These are phyloP conservation scores for Eleusine indica DNA, from an alignment of 176 grass and related monocot species.

Conservation along the genomic window DNA sequence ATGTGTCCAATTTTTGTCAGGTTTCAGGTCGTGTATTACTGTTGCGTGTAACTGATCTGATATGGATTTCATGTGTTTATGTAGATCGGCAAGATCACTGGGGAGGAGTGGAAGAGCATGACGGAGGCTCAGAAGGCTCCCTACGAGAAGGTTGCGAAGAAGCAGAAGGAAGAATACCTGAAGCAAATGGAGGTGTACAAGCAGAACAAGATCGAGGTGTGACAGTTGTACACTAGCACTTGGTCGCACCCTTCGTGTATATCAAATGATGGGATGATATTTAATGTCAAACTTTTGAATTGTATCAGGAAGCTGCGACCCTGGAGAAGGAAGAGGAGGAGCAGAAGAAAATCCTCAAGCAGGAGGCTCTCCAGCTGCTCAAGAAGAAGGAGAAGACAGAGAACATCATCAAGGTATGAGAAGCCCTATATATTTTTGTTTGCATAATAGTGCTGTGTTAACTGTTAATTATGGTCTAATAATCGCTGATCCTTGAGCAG, in stretches of 20 bases:
- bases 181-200: conserved; percentile 79
- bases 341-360: conserved; percentile 78
- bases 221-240: not conserved
- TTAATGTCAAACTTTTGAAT: conserved; percentile 6
- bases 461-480: not conserved
- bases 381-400: conserved; percentile 93
- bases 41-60: not conserved
- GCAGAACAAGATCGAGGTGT: conserved; percentile 68
- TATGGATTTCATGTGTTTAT: not conserved
- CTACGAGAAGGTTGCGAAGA: conserved; percentile 61
- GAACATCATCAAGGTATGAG: conserved; percentile 82
- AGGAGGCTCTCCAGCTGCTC: conserved; percentile 85
- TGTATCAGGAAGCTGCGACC: conserved; percentile 54
- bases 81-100: conserved; percentile 79
- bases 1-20: not conserved
- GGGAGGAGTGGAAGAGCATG: conserved; percentile 88
- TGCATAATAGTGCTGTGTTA: not conserved
- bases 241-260: not conserved
- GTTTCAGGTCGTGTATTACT: not conserved
- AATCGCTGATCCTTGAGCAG: conserved; percentile 33
- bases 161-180: conserved; percentile 68
- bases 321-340: conserved; percentile 79
- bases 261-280: not conserved
- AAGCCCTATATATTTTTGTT: not conserved
- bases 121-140: conserved; percentile 65